phyloP scores from a whole-genome alignment of 2,329 filamentous ascomycete genomes.

The Eurotiales sp. region DNA sequence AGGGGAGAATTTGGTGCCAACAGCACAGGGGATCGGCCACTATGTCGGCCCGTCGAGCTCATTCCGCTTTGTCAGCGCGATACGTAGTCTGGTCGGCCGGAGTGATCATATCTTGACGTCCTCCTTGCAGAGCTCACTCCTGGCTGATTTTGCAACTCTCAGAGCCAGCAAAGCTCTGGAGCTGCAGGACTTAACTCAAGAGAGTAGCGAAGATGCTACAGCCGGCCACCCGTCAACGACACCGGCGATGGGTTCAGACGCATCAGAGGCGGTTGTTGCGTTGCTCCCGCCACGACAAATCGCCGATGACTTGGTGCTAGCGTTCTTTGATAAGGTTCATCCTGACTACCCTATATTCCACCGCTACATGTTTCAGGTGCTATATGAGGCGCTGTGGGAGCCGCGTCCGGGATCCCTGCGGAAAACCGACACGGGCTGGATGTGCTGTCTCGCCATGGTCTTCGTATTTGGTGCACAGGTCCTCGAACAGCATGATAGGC shows the following conservation, averaged over 20 bases:
- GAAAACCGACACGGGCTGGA: conserved; percentile 29
- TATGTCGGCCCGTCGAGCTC: background rate
- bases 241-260: too few species aligned
- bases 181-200: too few species aligned
- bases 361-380: conserved; percentile 33
- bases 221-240: too few species aligned
- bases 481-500: conserved; percentile 17
- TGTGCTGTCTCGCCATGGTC: conserved; percentile 36
- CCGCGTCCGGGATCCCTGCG: conserved; percentile 6
- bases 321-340: conserved; percentile 35
- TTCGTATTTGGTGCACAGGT: conserved; percentile 33
- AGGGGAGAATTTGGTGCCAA: background rate
- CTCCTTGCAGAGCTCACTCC: background rate
- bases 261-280: too few species aligned
- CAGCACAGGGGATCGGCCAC: background rate
- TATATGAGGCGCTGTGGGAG: conserved; percentile 27
- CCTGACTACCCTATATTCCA: conserved; percentile 37
- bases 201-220: too few species aligned
- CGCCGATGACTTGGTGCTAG: conserved; percentile 28
- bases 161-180: too few species aligned
- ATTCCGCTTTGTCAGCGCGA: background rate
- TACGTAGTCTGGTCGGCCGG: background rate
- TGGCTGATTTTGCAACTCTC: background rate
- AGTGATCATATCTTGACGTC: background rate
- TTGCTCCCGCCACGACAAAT: background rate